A percentile compares a stretch with the other conserved stretches of the same genome.
These are phyloP conservation scores for Phytophthora boehmeriae DNA, from an alignment of 352 stramenopile species.

Conservation along the genomic window DNA sequence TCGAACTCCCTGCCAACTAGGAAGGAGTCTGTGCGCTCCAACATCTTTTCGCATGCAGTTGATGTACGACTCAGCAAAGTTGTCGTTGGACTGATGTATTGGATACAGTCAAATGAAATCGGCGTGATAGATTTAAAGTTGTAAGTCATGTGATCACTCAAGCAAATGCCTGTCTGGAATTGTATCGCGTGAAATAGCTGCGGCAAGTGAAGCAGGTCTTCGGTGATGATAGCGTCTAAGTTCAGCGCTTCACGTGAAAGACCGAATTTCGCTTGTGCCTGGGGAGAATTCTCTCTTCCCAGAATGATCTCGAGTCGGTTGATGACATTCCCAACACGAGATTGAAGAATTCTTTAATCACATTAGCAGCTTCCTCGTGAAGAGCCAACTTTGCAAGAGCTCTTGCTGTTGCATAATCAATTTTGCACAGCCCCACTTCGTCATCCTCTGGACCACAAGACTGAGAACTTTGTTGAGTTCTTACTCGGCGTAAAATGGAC, in stretches of 20 bases:
- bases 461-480: constrained; percentile 2
- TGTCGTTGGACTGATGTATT: constrained; percentile 20
- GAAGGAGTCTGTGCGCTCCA: constrained; percentile 29
- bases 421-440: constrained; percentile 1
- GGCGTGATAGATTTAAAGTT: constrained; percentile 41
- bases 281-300: constrained; percentile 61
- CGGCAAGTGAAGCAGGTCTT: constrained; percentile 52
- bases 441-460: constrained; percentile 4
- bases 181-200: constrained; percentile 61
- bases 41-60: constrained; percentile 24
- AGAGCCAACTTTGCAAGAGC: constrained; percentile 24
- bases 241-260: constrained; percentile 11
- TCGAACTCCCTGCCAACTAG: constrained; percentile 28
- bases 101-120: constrained; percentile 28
- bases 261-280: constrained; percentile 49
- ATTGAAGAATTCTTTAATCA: constrained; percentile 63
- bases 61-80: constrained; percentile 34
- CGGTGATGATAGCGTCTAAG: constrained; percentile 40
- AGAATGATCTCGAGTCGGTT: constrained; percentile 45
- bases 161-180: constrained; percentile 34
- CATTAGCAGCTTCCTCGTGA: constrained; percentile 20
- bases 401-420: constrained; percentile 16
- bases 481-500: constrained; percentile 29
- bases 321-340: constrained; percentile 43
- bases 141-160: constrained; percentile 38